Evolutionary conservation across 2,329 filamentous ascomycete species (phyloP), one percentile per base, ranked within the genome.

Genomic region (Chaetomium olivaceum): DNA sequence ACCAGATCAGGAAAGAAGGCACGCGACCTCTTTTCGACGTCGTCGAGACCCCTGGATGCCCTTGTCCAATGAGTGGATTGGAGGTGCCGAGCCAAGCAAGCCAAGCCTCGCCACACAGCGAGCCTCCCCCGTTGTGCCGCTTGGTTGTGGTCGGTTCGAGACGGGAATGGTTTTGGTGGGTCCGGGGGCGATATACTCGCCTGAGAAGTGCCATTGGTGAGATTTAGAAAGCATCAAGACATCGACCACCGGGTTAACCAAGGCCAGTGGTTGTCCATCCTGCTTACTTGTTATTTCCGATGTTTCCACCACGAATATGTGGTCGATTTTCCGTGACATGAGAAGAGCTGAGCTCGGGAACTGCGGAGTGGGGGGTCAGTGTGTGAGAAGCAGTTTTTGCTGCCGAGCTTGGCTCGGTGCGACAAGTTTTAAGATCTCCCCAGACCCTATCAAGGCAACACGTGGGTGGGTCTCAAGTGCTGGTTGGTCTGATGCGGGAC

Each of bases 391-490:
- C 46, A 48, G 19, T 48, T 48, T 48, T 54, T 27, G 51, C 21
- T 27, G 46, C 46, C 46, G 25, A 21, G 54, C n/a, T 57, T 39
- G 29, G 54, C 31, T 21, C 27, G n/a, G 19, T 21, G 29, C 31
- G 48, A 21, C 33, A 12, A 50, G 14, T 55, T 39, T 31, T n/a
- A n/a, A 36, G 50, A 39, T 56, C 33, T 57, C 54, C 52, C 39
- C 54, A 48, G 54, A 43, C n/a, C 64, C 61, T 52, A 66, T 66
- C 61, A 52, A 25, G n/a, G 50, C 39, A 25, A 51, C 64, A 66
- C 64, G 64, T 66, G 64, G 29, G 64, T 58, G 57, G 51, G 61
- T 48, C 43, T 2, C 11, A 4, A 19, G 12, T 14, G 9, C 11
- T 66, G 64, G 43, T 66, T 66, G 64, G 64, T 25, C 29, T 12